Evolutionary conservation across 129 eudicot species (phyloP), one percentile per base, ranked within the genome.

Genomic region (Sambucus nigra): DNA sequence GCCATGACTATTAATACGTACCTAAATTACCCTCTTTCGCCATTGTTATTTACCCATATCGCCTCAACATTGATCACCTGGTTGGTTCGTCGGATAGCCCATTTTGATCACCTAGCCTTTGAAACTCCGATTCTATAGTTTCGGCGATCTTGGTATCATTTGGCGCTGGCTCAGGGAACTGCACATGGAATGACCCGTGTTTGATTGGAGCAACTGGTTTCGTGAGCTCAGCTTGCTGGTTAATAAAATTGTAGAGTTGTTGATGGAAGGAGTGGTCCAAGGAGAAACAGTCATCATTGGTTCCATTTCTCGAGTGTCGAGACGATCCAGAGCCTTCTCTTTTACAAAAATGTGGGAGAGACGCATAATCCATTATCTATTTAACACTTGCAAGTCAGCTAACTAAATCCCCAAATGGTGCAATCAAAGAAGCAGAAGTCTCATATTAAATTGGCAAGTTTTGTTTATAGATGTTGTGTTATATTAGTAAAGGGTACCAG

Each of bases 301-400:
- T 53, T 23, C 76, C 84, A 47, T 63, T 79, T 60, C 80, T 82
- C 7, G 76, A 57, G 55, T 73, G 65, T 42, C 74, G 70, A 17
- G 89, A 81, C 28, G 93, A 89, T 19, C 99, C 99, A 1, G 99
- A 91, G 29, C 99, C 95, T 70, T 86, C 89, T 76, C 76, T 79
- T 80, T 81, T 72, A 76, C 99, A 91, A 78, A 91, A 91, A 70
- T 86, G 99, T 8, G 99, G 99, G 18, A 91, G 84, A 42, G 94
- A 71, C 47, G 75, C 94, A 38, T 82, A 86, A 59, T 86, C 99
- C 99, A 86, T 91, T 47, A 91, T 82, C 99, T 91, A 15, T 15
- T 2, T 35, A 15, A 12, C 8, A 35, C 42, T 35, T 35, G 2
- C n/a, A n/a, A n/a, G n/a, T n/a, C n/a, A n/a, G n/a, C n/a, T n/a